A percentile compares a stretch with the other conserved stretches of the same genome.
phyloP scores from a whole-genome alignment of 164 flowering plant genomes.

The Umbellularia californica region DNA sequence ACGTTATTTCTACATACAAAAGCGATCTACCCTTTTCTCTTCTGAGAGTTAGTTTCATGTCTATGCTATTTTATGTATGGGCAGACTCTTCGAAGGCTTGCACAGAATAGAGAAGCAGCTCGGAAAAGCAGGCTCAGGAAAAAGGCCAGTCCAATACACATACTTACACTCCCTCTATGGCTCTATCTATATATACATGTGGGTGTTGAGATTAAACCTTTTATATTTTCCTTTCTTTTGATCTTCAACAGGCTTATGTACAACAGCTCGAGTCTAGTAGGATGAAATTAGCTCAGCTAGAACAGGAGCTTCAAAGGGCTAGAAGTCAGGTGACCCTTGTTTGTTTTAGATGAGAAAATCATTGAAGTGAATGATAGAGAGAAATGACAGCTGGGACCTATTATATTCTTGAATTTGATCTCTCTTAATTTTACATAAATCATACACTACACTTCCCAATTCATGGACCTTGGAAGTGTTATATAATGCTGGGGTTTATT shows the following conservation, averaged over 20 bases:
- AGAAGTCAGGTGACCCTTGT: conserved; percentile 59
- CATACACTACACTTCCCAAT: no score
- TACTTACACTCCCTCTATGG: not conserved
- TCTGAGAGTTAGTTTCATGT: not conserved
- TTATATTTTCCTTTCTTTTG: not conserved
- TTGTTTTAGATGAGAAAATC: no score
- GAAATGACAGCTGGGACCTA: no score
- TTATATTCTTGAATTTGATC: no score
- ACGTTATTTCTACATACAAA: not conserved
- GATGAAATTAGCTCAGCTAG: conserved; percentile 84
- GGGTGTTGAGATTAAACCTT: no score
- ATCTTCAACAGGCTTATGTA: conserved; percentile 77
- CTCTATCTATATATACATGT: not conserved
- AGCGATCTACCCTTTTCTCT: not conserved
- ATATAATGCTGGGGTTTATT: not conserved
- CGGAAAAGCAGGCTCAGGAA: conserved; percentile 98
- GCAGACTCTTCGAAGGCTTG: conserved; percentile 95
- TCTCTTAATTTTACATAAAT: no score
- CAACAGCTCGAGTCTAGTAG: conserved; percentile 96
- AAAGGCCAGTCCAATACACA: conserved; percentile 47
- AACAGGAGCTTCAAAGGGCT: conserved; percentile 93
- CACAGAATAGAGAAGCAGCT: conserved; percentile 99
- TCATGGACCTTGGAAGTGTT: not conserved
- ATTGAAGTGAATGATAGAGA: no score
- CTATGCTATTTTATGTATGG: not conserved